A percentile compares a stretch with the other conserved stretches of the same genome.
Evolutionary conservation across 192 early-diverging fungal genomes (phyloP).

Genomic region (Coemansia sp.): DNA sequence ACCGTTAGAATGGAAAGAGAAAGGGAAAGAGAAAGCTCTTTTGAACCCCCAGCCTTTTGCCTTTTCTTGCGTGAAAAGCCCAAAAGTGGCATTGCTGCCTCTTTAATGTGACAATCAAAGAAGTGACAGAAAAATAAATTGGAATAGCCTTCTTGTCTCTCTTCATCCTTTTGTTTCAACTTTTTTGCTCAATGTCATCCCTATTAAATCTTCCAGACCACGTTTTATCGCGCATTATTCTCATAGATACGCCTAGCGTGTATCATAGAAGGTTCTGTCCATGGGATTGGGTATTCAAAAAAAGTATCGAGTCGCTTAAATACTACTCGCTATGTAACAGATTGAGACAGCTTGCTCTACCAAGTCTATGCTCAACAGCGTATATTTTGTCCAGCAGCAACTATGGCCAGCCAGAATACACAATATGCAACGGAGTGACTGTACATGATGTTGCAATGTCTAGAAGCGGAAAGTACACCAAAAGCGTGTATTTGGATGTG

Average conservation of each 20-base stretch:
- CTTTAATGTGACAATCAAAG: neutral
- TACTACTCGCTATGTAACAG: neutral
- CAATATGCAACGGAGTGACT: neutral
- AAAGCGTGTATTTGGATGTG: neutral
- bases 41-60: neutral
- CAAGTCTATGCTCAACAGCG: neutral
- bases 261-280: neutral
- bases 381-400: neutral
- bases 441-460: neutral
- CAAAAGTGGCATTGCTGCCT: neutral
- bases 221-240: neutral
- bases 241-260: neutral
- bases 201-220: neutral
- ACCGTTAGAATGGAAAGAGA: too few species aligned
- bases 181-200: neutral
- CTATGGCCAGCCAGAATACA: neutral
- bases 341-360: neutral
- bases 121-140: neutral
- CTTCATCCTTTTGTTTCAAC: neutral
- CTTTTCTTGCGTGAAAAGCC: neutral
- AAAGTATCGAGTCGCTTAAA: neutral
- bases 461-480: neutral
- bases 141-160: neutral
- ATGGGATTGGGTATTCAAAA: neutral
- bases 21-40: too few species aligned